Conservation (phyloP, 2,329 filamentous ascomycete species). For the Apiospora malaysiana region DNA sequence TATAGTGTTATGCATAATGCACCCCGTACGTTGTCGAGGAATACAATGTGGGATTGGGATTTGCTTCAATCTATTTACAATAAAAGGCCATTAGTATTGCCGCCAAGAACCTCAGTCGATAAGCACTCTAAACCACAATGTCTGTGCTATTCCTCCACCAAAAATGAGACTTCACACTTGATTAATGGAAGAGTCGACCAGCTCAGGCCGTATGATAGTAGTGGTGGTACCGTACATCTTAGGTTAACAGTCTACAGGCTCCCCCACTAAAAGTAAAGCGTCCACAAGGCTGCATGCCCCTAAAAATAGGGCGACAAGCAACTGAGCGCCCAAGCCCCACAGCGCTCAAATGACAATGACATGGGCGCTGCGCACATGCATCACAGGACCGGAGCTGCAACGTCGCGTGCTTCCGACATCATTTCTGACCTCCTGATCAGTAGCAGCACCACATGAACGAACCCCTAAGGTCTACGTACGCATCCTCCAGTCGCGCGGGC, state of each 20-base stretch:
- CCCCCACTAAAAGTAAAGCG: background rate
- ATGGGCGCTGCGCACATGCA: background rate
- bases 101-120: background rate
- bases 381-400: background rate
- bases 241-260: background rate
- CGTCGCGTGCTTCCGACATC: constrained; percentile 12
- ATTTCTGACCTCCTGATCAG: background rate
- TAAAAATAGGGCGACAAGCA: constrained; percentile 16
- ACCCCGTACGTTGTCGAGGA: background rate
- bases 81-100: too few relatives aligned
- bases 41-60: background rate
- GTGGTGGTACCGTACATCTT: too few relatives aligned
- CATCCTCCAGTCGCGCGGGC: background rate
- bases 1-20: background rate
- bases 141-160: too few relatives aligned
- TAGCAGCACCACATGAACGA: constrained; percentile 4
- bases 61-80: too few relatives aligned
- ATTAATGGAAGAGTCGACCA: background rate
- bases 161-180: background rate
- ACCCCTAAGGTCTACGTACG: background rate
- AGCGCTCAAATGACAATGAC: background rate
- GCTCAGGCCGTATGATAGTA: constrained; percentile 4
- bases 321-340: background rate
- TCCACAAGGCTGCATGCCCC: constrained; percentile 15
- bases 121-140: background rate